Evolutionary conservation across 202 grass and related monocot species (phyloP).

Genomic region (Saccharum hybrid): DNA sequence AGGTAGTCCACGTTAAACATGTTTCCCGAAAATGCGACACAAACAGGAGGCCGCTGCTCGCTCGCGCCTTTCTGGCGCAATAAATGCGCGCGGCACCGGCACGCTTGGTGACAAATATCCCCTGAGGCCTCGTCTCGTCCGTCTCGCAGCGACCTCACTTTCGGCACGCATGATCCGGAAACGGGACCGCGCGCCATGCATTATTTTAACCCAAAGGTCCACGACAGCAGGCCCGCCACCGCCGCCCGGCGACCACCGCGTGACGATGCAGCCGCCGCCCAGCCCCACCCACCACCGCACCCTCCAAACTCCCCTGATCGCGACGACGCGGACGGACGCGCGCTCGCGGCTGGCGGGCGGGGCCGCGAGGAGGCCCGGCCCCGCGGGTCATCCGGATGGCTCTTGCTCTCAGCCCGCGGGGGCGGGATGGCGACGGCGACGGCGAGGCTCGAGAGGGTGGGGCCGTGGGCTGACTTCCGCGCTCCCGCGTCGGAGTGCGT

Average conservation of each 20-base stretch:
- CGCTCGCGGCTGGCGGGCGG: neutral
- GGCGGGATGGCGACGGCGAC: neutral
- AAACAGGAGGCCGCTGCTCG: neutral
- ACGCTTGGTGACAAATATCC: conserved; percentile 24
- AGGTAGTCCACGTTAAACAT: too few relatives aligned
- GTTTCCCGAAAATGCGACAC: conserved; percentile 29
- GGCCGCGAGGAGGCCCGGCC: neutral
- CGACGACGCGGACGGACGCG: neutral
- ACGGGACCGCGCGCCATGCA: neutral
- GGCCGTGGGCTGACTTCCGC: conserved; percentile 30
- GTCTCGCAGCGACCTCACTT: conserved; percentile 17
- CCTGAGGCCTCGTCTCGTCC: neutral
- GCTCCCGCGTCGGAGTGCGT: neutral
- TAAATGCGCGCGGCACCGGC: conserved; percentile 18
- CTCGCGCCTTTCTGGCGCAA: neutral
- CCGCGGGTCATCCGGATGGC: too few relatives aligned
- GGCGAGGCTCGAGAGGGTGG: neutral
- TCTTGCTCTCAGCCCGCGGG: too few relatives aligned
- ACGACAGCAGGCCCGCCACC: conserved; percentile 50
- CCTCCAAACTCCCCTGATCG: conserved; percentile 5
- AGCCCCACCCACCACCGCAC: conserved; percentile 48
- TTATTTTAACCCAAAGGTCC: neutral
- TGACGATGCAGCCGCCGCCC: conserved; percentile 54
- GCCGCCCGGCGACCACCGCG: conserved; percentile 52
- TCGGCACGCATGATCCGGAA: conserved; percentile 58